Base-by-base conservation (phyloP, 2,329 filamentous ascomycete species). In the Talaromyces verruculosus region DNA sequence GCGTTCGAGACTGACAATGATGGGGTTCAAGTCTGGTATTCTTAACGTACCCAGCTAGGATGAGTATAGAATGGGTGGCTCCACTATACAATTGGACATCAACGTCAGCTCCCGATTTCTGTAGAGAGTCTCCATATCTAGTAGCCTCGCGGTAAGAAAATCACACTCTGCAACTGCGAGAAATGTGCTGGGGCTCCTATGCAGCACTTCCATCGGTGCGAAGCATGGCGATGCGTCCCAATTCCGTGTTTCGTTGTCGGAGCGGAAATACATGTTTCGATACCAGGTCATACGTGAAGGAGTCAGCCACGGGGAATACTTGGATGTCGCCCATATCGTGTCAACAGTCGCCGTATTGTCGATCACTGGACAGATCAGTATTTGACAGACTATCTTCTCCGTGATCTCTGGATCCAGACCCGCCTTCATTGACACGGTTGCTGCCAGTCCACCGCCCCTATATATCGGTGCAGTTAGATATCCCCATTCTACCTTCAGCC, bases 311-410 rank as follows among this genome's bases (percentile, higher is more conserved):
- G 49, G 49, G 13, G 49, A 53, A 15, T 53, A 11, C 49, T 33
- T 33, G 1, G 49, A 53, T n/a, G 25, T 53, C 15, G 49, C 49
- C 49, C 49, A 53, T 33, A 25, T 5, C 2, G 25, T 33, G 7
- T 53, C 28, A n/a, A 53, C 49, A n/a, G 49, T 53, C 15, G 49
- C 49, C 7, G 49, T 53, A 28, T 33, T 53, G n/a, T 53, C 49
- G 7, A 53, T 53, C 19, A 53, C 49, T 15, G 28, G 49, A 15
- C 49, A 53, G 2, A 53, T 53, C 2, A 53, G 28, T 33, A 53
- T 53, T n/a, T 53, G 28, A 53, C 28, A 33, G 15, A 33, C 28
- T 8, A 53, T 33, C 25, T n/a, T 30, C 2, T 53, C 49, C 28
- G 8, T 17, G 13, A 53, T 53, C 19, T 25, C 17, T 8, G 49